phyloP scores from a whole-genome alignment of 2,329 filamentous ascomycete species.

The Ascochyta clinopodiicola region DNA sequence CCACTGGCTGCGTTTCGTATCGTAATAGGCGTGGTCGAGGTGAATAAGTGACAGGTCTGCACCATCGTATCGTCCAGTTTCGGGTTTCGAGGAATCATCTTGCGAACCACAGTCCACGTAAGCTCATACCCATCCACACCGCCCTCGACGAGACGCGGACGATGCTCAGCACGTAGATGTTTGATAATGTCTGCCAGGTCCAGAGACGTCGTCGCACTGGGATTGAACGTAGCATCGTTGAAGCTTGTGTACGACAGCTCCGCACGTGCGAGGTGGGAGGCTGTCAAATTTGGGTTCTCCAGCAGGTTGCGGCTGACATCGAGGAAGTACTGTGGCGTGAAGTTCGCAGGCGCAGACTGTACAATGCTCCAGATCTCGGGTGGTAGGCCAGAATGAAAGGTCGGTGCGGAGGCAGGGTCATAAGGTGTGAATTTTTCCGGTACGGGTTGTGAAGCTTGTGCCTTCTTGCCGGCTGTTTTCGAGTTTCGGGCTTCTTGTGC shows the following conservation, averaged over 20 bases:
- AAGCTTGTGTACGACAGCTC: conserved; percentile 70
- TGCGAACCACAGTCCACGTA: conserved; percentile 73
- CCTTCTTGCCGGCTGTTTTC: neutral
- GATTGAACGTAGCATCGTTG: conserved; percentile 46
- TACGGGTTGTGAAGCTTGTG: neutral
- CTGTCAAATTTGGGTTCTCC: conserved; percentile 80
- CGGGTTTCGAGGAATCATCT: conserved; percentile 81
- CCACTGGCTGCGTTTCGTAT: conserved; percentile 19
- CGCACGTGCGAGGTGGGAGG: conserved; percentile 77
- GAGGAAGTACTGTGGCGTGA: conserved; percentile 68
- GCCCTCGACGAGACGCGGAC: conserved; percentile 35
- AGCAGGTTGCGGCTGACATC: conserved; percentile 76
- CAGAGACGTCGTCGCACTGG: conserved; percentile 36
- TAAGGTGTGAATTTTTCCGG: conserved; percentile 43
- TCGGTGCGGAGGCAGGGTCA: conserved; percentile 34
- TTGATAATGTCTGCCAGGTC: conserved; percentile 54
- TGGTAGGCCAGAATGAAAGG: conserved; percentile 38
- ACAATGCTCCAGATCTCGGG: conserved; percentile 47
- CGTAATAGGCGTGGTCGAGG: conserved; percentile 27
- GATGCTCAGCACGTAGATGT: conserved; percentile 56
- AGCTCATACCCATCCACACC: conserved; percentile 51
- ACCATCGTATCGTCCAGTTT: conserved; percentile 75
- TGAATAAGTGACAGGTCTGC: conserved; percentile 82
- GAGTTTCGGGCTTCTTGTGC: neutral
- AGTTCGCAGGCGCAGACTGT: conserved; percentile 61